A percentile compares a stretch with the other conserved stretches of the same genome.
phyloP scores from a whole-genome alignment of 164 flowering plant species.

The Paratinospora sagittata region DNA sequence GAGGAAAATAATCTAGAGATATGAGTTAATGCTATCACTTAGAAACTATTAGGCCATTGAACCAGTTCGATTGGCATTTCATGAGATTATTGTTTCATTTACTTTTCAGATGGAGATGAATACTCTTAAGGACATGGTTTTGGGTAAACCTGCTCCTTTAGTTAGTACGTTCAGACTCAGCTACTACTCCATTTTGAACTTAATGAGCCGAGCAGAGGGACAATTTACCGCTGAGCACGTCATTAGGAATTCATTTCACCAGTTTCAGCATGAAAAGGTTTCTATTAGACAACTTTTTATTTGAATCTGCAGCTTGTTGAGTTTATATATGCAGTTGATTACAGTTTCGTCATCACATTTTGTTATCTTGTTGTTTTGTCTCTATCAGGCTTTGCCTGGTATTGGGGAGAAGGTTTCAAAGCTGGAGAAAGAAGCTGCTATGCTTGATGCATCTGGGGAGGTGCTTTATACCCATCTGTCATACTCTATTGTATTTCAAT shows the following conservation, averaged over 20 bases:
- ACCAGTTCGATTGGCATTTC: not conserved
- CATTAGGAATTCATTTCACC: conserved; percentile 90
- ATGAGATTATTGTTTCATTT: not conserved
- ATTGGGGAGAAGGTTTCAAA: conserved; percentile 67
- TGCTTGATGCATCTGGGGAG: conserved; percentile 90
- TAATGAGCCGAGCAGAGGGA: conserved; percentile 97
- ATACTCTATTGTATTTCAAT: not conserved
- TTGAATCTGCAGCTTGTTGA: not conserved
- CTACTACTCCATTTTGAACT: conserved; percentile 87
- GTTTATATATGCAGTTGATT: not conserved
- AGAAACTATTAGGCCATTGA: not conserved
- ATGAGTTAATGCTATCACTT: not conserved
- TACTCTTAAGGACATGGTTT: conserved; percentile 82
- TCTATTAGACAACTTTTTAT: not conserved
- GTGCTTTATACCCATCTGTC: conserved; percentile 26
- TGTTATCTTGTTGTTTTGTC: conserved; percentile 1
- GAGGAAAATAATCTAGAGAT: not conserved
- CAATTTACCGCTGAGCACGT: conserved; percentile 99
- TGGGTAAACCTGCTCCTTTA: conserved; percentile 96
- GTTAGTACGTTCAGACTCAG: conserved; percentile 96
- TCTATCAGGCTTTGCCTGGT: conserved; percentile 76
- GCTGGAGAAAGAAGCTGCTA: conserved; percentile 83
- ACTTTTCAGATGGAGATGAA: conserved; percentile 86
- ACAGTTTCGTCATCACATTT: not conserved
- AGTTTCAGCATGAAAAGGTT: conserved; percentile 98